These are phyloP conservation scores for Colletotrichum salicis DNA, from an alignment of 2,329 filamentous ascomycete genomes.

Conservation along the genomic window DNA sequence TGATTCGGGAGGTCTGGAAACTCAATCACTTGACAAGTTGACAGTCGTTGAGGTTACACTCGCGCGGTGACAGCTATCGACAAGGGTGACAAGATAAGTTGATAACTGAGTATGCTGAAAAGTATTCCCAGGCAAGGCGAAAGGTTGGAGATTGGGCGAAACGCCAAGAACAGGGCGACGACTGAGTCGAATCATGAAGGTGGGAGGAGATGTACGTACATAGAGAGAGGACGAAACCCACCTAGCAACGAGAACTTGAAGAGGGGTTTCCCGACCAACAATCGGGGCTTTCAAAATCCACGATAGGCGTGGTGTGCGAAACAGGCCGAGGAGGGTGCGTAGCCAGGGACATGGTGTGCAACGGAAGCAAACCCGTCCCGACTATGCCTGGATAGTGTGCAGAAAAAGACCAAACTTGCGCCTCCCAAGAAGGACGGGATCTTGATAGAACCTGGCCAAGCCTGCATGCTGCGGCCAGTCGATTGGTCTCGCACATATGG, in stretches of 20 bases:
- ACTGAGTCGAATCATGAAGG: neutral
- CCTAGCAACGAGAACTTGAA: too few relatives aligned
- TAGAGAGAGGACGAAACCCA: neutral
- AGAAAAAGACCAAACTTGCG: slow-evolving; percentile 7
- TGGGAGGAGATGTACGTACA: neutral
- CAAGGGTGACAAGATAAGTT: neutral
- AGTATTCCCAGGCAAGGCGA: neutral
- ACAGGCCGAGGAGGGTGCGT: slow-evolving; percentile 18
- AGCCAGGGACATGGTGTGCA: slow-evolving; percentile 19
- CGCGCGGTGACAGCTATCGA: neutral
- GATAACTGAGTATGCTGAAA: neutral
- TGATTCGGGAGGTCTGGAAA: neutral
- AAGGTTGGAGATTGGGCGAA: neutral
- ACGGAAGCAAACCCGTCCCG: slow-evolving; percentile 10
- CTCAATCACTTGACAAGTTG: neutral
- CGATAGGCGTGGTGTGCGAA: slow-evolving; percentile 14
- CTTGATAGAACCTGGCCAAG: slow-evolving; percentile 12
- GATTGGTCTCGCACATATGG: neutral
- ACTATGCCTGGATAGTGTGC: neutral
- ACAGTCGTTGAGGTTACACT: neutral
- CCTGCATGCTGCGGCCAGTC: neutral
- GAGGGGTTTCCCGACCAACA: slow-evolving; percentile 9
- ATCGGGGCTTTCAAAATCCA: neutral
- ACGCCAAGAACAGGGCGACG: neutral
- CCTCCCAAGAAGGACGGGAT: slow-evolving; percentile 10